Evolutionary conservation across 305 asterid species (phyloP).

Genomic region (Andrographis paniculata): DNA sequence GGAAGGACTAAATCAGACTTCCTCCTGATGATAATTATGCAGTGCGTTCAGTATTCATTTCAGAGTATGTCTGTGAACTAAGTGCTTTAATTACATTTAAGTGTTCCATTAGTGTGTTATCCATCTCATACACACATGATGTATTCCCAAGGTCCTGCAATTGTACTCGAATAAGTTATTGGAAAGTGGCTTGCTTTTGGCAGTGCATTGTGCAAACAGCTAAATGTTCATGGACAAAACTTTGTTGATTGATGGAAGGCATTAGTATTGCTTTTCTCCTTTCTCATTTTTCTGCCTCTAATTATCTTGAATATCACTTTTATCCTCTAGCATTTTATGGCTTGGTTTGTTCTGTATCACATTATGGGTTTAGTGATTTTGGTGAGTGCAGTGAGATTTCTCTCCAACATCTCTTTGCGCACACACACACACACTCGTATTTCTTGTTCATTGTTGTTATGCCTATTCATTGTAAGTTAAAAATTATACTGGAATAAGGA

Average conservation of each 20-base stretch:
- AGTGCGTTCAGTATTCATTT: no score
- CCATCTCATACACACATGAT: neutral
- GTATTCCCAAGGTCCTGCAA: neutral
- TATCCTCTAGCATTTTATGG: neutral
- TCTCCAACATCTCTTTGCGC: neutral
- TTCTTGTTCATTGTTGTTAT: neutral
- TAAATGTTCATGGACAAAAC: neutral
- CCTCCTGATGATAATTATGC: neutral
- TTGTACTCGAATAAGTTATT: neutral
- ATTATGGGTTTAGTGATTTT: neutral
- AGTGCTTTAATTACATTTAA: neutral
- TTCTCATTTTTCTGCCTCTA: neutral
- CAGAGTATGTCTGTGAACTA: no score
- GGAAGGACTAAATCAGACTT: neutral
- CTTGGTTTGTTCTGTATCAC: neutral
- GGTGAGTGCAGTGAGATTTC: neutral
- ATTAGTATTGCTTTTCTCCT: neutral
- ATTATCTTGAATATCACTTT: neutral
- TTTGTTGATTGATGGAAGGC: neutral
- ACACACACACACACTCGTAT: neutral
- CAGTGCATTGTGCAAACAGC: neutral
- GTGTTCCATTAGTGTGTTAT: neutral
- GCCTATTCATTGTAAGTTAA: neutral
- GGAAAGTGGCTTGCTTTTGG: neutral
- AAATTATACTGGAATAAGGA: neutral